phyloP scores from a whole-genome alignment of 495 filamentous ascomycete genomes.

The Xylaria grammica region DNA sequence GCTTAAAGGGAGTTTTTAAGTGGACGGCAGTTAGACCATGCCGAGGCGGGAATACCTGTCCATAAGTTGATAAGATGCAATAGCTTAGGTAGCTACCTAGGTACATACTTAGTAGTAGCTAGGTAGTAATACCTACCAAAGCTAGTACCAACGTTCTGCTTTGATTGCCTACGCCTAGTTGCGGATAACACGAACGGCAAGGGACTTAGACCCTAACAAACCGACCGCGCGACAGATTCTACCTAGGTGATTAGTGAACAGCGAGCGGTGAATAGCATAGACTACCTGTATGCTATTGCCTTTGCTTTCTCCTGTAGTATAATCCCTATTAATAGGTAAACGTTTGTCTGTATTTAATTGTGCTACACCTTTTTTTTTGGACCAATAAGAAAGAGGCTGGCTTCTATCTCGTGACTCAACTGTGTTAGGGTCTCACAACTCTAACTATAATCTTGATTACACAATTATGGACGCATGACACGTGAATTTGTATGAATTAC shows the following conservation, averaged over 20 bases:
- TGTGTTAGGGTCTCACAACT: background rate
- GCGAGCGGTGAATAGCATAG: slow-evolving; percentile 16
- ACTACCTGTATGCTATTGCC: no score
- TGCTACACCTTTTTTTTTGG: background rate
- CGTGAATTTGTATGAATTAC: slow-evolving; percentile 1
- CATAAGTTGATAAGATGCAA: no score
- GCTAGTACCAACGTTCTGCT: no score
- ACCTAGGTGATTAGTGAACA: no score
- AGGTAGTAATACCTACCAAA: no score
- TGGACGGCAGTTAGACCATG: background rate
- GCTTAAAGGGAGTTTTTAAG: background rate
- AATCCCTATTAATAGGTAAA: no score
- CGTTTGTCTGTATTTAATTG: background rate
- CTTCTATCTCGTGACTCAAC: slow-evolving; percentile 6
- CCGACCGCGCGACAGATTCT: no score
- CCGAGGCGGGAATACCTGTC: background rate
- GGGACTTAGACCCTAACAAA: no score
- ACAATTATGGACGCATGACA: slow-evolving; percentile 8
- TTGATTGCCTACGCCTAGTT: background rate
- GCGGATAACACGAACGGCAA: slow-evolving; percentile 7
- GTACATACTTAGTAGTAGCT: no score
- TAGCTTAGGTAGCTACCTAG: no score
- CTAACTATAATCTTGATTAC: background rate
- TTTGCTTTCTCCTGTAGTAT: background rate
- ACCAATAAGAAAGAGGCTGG: slow-evolving; percentile 7